A percentile compares a stretch with the other conserved stretches of the same genome.
phyloP scores from a whole-genome alignment of 2,329 filamentous ascomycete species.

The Epichloe gansuensis region DNA sequence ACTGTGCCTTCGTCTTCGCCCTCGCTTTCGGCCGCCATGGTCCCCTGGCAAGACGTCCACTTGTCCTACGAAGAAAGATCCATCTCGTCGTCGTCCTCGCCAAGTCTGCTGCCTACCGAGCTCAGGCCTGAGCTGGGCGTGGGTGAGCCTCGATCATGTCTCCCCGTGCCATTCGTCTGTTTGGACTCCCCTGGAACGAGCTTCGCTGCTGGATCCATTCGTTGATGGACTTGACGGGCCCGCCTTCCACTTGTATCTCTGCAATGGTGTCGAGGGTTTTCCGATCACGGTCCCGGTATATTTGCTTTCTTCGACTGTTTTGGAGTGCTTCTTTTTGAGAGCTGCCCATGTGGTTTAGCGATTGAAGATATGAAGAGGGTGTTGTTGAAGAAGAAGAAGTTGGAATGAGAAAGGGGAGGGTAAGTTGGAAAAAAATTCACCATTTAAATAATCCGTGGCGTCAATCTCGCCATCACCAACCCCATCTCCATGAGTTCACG shows the following conservation, averaged over 20 bases:
- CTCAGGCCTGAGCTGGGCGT: conserved; percentile 44
- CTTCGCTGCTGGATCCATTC: conserved; percentile 25
- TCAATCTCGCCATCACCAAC: conserved; percentile 54
- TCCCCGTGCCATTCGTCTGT: conserved; percentile 7
- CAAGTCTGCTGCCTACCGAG: conserved; percentile 28
- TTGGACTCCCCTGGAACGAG: conserved; percentile 5
- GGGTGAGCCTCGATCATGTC: conserved; percentile 22
- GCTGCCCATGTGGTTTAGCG: conserved; percentile 29
- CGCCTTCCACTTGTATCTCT: conserved; percentile 68
- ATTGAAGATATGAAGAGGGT: neutral
- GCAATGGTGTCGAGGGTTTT: conserved; percentile 53
- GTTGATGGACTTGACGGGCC: conserved; percentile 27
- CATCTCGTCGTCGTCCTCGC: conserved; percentile 37
- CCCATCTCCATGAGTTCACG: conserved; percentile 69
- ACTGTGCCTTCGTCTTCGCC: neutral
- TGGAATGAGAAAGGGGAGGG: neutral
- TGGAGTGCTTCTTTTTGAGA: conserved; percentile 86
- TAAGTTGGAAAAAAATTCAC: conserved; percentile 13
- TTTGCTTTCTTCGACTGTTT: conserved; percentile 74
- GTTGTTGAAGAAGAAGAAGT: neutral
- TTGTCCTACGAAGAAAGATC: conserved; percentile 24
- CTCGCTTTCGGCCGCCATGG: neutral
- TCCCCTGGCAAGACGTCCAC: neutral
- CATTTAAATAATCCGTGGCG: conserved; percentile 57
- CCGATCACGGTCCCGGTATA: conserved; percentile 79